phyloP scores from a whole-genome alignment of 169 alveolate genomes.

The Sarcocystis neurona region DNA sequence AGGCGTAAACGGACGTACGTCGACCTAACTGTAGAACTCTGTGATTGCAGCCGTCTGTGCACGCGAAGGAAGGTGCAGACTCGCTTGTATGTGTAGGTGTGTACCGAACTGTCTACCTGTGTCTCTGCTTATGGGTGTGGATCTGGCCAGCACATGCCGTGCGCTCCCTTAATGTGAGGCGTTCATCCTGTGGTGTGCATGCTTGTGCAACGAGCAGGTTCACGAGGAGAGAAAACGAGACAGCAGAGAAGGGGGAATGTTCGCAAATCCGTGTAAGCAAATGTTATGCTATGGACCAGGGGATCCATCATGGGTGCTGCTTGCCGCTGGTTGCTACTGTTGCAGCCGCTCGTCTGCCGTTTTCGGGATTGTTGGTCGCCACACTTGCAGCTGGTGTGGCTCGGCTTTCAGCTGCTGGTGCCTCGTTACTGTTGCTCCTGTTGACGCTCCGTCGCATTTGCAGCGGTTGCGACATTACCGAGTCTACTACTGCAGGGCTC shows the following conservation, averaged over 20 bases:
- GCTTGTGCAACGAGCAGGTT: too few species aligned
- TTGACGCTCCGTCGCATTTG: not conserved
- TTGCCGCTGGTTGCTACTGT: conserved; percentile 49
- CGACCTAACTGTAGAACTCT: too few species aligned
- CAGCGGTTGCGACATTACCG: not conserved
- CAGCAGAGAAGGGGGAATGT: conserved; percentile 63
- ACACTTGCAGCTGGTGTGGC: not conserved
- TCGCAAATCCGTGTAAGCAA: conserved; percentile 54
- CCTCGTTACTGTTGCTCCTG: not conserved
- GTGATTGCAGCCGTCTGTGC: too few species aligned
- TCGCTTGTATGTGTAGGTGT: too few species aligned
- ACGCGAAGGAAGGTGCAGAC: too few species aligned
- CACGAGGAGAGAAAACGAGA: conserved; percentile 59
- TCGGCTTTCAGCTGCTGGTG: not conserved
- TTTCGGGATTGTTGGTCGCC: not conserved
- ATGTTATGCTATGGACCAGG: conserved; percentile 53
- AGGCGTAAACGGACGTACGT: too few species aligned
- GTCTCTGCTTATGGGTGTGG: too few species aligned
- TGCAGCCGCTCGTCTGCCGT: conserved; percentile 53
- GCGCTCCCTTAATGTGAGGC: too few species aligned
- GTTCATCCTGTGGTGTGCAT: too few species aligned
- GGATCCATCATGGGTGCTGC: conserved; percentile 37
- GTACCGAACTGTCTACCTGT: too few species aligned
- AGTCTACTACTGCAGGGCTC: too few species aligned
- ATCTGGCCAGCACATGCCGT: too few species aligned